Percentiles rank a stretch among this genome's conserved stretches.
phyloP scores from a whole-genome alignment of 1,284 basidiomycete species.

The Apiotrichum gracile region DNA sequence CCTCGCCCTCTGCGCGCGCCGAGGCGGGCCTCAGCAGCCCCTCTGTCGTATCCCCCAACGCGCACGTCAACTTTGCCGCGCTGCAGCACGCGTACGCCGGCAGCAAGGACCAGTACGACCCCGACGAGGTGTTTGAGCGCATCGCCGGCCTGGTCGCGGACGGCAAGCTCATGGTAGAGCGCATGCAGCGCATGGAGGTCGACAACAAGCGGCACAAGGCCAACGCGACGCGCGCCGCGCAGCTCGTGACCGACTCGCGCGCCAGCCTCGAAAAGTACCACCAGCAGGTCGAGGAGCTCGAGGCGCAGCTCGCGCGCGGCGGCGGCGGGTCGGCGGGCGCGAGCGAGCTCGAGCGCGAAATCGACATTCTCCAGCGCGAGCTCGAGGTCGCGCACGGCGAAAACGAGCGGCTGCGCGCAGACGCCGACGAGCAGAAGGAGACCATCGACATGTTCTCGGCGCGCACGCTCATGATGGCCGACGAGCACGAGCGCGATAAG shows the following conservation, averaged over 20 bases:
- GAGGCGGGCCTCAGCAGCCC: conserved; percentile 57
- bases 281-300: conserved; percentile 41
- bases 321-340: too few relatives aligned
- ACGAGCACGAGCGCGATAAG: conserved; percentile 56
- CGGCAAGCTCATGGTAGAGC: conserved; percentile 72
- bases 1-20: conserved; percentile 68
- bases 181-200: conserved; percentile 72
- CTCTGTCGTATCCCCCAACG: conserved; percentile 50
- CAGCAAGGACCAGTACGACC: conserved; percentile 29
- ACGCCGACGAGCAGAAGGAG: background rate
- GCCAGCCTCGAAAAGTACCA: conserved; percentile 76
- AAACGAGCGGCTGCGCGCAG: background rate
- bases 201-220: conserved; percentile 81
- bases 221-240: conserved; percentile 82
- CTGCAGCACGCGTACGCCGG: conserved; percentile 32
- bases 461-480: conserved; percentile 63
- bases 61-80: conserved; percentile 45
- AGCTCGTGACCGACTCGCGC: conserved; percentile 73
- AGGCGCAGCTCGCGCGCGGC: conserved; percentile 2
- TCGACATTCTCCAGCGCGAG: background rate
- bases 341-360: conserved; percentile 1
- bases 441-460: conserved; percentile 54
- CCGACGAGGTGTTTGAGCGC: conserved; percentile 67
- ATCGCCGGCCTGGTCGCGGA: conserved; percentile 72
- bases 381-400: conserved; percentile 6